Base-by-base conservation (phyloP, 768 basidiomycete genomes). In the Lactarius sanguifluus region DNA sequence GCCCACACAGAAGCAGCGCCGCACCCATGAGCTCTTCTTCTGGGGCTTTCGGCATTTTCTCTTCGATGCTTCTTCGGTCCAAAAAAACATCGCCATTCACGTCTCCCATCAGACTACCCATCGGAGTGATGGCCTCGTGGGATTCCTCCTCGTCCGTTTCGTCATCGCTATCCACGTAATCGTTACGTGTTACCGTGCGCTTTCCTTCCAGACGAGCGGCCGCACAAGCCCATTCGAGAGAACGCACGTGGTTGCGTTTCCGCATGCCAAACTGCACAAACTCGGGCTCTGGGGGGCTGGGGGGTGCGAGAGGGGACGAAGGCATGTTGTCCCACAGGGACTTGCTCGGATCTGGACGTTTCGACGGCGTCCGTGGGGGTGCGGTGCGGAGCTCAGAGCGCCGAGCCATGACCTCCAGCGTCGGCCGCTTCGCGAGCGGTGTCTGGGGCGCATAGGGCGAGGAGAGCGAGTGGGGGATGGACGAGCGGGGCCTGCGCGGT, bases 101-200 rank as follows among this genome's bases (percentile, higher is more conserved):
- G 12, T 55, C 62, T 38, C 64, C 59, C 7, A 64, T 61, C 38
- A 64, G 54, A 66, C 76, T 74, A 55, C 72, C 72, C 57, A 81
- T 80, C 9, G 89, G 88, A 0, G 88, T 89, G 57, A 90, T 77
- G 10, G 85, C 84, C 74, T 91, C 88, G 45, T 84, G 80, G 55
- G 79, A 79, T n/a, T 87, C 87, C 56, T 74, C 73, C 50, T 86
- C 83, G 63, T 88, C 87, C n/a, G 85, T 87, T 61, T 80, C 76
- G n/a, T 82, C 83, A 18, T 77, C 75, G 36, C 77, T 78, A 47
- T 74, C 61, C 43, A 70, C 67, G 65, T 72, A 60, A 70, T 56
- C 59, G 28, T 34, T 43, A 41, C 57, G 36, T 64, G 32, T 70
- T 41, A 69, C 61, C 38, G 74, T 76, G 54, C 79, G 78, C 70